phyloP scores from a whole-genome alignment of 176 grass and related monocot genomes.

The Thinopyrum elongatum region DNA sequence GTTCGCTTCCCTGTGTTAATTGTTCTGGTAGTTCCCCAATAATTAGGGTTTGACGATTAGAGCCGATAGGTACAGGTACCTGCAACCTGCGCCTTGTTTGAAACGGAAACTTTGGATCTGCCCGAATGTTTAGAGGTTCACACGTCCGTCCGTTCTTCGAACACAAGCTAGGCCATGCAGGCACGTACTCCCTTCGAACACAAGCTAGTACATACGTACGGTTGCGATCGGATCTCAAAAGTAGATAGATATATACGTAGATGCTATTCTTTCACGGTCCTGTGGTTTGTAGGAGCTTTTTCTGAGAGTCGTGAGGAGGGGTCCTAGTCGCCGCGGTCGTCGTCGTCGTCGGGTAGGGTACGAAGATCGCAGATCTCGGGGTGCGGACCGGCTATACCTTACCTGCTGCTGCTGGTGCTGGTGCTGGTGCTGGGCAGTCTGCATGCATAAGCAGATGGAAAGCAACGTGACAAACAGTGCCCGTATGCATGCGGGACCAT shows the following conservation, averaged over 20 bases:
- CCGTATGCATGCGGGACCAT: neutral
- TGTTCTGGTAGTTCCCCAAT: neutral
- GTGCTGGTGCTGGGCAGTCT: neutral
- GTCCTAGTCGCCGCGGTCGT: neutral
- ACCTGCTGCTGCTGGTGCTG: neutral
- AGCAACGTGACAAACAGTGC: neutral
- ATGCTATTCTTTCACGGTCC: neutral
- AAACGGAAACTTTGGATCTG: constrained; percentile 7
- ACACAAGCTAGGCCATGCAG: neutral
- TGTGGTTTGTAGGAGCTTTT: neutral
- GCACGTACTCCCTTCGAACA: too few species aligned
- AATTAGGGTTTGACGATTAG: constrained; percentile 20
- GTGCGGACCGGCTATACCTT: neutral
- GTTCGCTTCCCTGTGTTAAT: neutral
- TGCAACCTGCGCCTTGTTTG: neutral
- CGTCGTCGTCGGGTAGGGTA: neutral
- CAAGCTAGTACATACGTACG: too few species aligned
- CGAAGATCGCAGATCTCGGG: neutral
- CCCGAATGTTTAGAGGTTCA: neutral
- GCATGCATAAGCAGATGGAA: neutral
- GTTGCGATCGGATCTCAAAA: neutral
- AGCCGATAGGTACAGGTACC: neutral
- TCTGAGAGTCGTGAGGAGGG: neutral
- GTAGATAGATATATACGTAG: neutral
- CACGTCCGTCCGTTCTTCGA: neutral